Evolutionary conservation across 2,329 filamentous ascomycete species (phyloP).

Genomic region (Beauveria sp.): DNA sequence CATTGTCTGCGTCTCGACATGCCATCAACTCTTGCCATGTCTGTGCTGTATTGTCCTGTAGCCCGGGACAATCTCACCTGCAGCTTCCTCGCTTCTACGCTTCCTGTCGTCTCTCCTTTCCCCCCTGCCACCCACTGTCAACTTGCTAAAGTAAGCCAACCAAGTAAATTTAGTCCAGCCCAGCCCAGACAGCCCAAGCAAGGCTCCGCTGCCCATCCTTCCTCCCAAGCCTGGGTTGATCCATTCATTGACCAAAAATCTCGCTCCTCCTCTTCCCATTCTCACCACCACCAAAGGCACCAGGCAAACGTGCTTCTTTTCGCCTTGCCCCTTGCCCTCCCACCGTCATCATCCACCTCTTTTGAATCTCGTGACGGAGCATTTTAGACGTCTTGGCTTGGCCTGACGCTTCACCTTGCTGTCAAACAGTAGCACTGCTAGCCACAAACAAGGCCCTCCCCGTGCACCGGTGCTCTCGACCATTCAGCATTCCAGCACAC

Average conservation of each 20-base stretch:
- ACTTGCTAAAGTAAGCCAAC: too few relatives aligned
- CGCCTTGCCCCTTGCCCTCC: not conserved
- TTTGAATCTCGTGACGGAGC: not conserved
- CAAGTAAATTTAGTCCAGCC: not conserved
- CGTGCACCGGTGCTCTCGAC: not conserved
- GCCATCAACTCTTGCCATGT: too few relatives aligned
- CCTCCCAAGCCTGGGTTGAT: not conserved
- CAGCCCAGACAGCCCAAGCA: not conserved
- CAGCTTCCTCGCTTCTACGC: not conserved
- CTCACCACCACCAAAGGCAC: not conserved
- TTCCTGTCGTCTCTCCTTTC: not conserved
- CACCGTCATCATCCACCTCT: not conserved
- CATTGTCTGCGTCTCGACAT: too few relatives aligned
- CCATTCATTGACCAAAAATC: not conserved
- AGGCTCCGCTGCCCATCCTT: not conserved
- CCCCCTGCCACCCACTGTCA: not conserved
- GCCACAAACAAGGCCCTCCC: not conserved
- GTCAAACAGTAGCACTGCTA: not conserved
- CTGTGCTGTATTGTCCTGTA: too few relatives aligned
- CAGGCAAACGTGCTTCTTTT: not conserved
- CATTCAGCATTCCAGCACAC: slow-evolving; percentile 14
- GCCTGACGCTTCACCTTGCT: not conserved
- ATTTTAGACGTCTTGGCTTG: not conserved
- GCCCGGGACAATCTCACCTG: too few relatives aligned
- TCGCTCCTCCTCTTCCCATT: not conserved